Base-by-base conservation (phyloP, 805 yeast genomes). In the Hanseniaspora occidentalis region DNA sequence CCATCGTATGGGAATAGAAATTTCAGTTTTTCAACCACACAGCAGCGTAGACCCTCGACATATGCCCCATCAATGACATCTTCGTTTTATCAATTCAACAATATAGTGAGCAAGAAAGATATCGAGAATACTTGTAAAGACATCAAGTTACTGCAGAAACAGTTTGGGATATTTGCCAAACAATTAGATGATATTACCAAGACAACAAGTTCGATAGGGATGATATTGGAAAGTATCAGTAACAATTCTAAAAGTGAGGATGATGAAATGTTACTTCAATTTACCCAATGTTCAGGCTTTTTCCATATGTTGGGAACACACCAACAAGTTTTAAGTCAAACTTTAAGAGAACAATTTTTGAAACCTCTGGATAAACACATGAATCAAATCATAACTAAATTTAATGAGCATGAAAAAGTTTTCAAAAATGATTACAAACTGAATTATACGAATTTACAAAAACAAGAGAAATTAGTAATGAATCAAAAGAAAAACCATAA, bases 241-340 rank as follows among this genome's bases (percentile, higher is more conserved):
- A 85, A 1, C 63, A 71, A 39, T 67, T 75, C 46, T 75, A 76
- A 52, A 84, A 84, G 11, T 70, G 78, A 16, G 77, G 75, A 33
- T 13, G 58, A 58, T 19, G 66, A 47, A 13, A 52, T 74, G 1
- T 70, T 78, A 2, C 80, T 79, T 47, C 84, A 84, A 7, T 56
- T 84, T 13, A 60, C 75, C 48, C 70, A 76, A 37, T 82, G 88
- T 2, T 79, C 85, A 33, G 94, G 95, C 0, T 62, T 85, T 41
- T 88, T 83, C 49, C 77, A 73, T 51, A 65, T 85, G 34, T 70
- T 83, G 16, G 77, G 89, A 0, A 84, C 83, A 54, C 92, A 84
- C 53, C 80, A 81, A 45, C 78, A 77, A 45, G 73, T 85, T 11
- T 64, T 85, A 47, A 70, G 84, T 13, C 64, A 75, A 40, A 60